Percentiles rank a stretch among this genome's conserved stretches.
Conservation (phyloP, 192 early-diverging fungal species). For the Diversispora epigaea region DNA sequence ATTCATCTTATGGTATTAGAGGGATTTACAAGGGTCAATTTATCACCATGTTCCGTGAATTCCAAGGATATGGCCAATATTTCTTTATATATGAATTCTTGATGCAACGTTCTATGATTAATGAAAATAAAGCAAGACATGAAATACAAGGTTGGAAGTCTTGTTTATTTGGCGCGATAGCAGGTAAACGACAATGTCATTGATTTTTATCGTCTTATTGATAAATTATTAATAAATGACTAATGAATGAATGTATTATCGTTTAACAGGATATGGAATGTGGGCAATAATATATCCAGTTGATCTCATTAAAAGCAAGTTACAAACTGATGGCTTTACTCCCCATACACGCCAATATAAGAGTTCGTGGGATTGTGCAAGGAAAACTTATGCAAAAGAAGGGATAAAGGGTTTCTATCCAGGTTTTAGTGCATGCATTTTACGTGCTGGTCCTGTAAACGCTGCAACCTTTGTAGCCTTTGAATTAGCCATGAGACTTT, state of each 20-base stretch:
- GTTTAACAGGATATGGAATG: slow-evolving; percentile 53
- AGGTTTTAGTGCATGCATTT: slow-evolving; percentile 80
- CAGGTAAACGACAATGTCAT: slow-evolving; percentile 54
- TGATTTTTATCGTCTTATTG: neutral
- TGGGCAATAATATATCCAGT: slow-evolving; percentile 87
- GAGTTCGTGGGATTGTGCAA: slow-evolving; percentile 76
- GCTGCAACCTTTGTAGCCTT: slow-evolving; percentile 90
- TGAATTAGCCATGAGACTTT: slow-evolving; percentile 55
- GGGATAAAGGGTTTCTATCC: slow-evolving; percentile 86
- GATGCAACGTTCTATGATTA: slow-evolving; percentile 76
- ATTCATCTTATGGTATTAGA: slow-evolving; percentile 65
- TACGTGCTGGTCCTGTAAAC: slow-evolving; percentile 94
- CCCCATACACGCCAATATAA: slow-evolving; percentile 63
- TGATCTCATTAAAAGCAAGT: slow-evolving; percentile 91
- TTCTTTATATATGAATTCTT: slow-evolving; percentile 91
- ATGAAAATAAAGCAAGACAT: slow-evolving; percentile 51
- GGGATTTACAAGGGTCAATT: slow-evolving; percentile 92
- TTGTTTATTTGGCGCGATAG: slow-evolving; percentile 76
- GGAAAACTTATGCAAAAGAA: slow-evolving; percentile 72
- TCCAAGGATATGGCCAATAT: slow-evolving; percentile 92
- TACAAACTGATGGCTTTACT: slow-evolving; percentile 92
- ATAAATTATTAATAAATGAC: neutral
- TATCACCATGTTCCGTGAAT: slow-evolving; percentile 84
- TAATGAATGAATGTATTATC: no score
- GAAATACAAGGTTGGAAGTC: slow-evolving; percentile 78